Evolutionary conservation across 495 filamentous ascomycete genomes (phyloP).

Genomic region (Annulohypoxylon maeteangense): DNA sequence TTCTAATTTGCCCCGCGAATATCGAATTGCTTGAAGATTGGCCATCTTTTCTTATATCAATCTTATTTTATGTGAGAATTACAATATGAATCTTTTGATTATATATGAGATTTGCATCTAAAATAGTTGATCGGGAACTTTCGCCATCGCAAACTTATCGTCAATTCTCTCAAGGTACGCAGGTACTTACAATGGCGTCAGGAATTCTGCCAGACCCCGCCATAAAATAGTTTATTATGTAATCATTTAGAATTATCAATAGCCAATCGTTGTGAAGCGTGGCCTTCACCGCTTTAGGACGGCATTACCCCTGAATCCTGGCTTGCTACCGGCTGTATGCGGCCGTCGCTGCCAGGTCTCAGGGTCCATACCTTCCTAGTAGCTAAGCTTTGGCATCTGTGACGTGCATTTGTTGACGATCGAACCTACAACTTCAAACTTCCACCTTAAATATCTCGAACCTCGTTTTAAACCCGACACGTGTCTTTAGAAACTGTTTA

Average conservation of each 20-base stretch:
- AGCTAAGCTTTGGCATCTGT: not conserved
- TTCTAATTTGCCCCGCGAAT: constrained; percentile 76
- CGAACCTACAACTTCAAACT: constrained; percentile 4
- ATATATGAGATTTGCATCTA: not conserved
- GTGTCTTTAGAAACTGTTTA: not conserved
- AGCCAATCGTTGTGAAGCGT: constrained; percentile 35
- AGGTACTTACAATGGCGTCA: constrained; percentile 10
- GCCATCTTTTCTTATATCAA: constrained; percentile 48
- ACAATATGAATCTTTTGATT: not conserved
- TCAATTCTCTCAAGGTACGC: not conserved
- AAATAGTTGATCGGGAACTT: not conserved
- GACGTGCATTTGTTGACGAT: not conserved
- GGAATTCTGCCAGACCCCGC: constrained; percentile 43
- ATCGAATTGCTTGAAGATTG: constrained; percentile 86
- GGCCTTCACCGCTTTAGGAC: constrained; percentile 30
- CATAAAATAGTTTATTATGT: constrained; percentile 1
- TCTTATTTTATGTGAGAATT: not conserved
- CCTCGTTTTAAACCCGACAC: not conserved
- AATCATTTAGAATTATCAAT: not conserved
- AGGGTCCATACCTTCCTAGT: not conserved
- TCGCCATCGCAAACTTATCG: constrained; percentile 14
- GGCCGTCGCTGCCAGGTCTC: not conserved
- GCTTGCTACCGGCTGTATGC: constrained; percentile 2
- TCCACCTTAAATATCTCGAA: not conserved
- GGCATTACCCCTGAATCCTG: constrained; percentile 16